Percentiles rank a stretch among this genome's conserved stretches.
Conservation (phyloP, 495 filamentous ascomycete species). For the Tuber umbilicatum region DNA sequence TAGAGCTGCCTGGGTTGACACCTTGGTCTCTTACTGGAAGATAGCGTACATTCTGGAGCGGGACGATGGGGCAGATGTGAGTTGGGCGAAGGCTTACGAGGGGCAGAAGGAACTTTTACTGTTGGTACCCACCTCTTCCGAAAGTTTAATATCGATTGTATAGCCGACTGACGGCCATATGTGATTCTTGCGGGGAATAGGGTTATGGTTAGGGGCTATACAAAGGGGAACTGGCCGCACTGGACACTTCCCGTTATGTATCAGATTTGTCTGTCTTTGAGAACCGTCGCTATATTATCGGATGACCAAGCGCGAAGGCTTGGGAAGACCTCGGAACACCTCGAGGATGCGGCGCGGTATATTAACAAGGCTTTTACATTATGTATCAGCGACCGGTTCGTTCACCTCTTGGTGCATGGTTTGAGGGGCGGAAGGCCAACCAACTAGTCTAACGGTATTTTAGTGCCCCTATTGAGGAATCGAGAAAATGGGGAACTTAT, state of each 20-base stretch:
- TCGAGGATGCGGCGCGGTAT: conserved; percentile 81
- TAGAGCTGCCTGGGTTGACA: conserved; percentile 63
- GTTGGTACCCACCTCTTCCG: conserved; percentile 52
- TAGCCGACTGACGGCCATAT: conserved; percentile 48
- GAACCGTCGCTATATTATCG: conserved; percentile 80
- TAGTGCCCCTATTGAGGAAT: conserved; percentile 78
- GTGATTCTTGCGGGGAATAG: conserved; percentile 15
- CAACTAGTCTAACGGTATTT: not conserved
- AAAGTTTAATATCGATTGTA: conserved; percentile 59
- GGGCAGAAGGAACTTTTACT: conserved; percentile 78
- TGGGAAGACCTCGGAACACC: conserved; percentile 47
- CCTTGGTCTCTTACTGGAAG: conserved; percentile 78
- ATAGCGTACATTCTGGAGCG: conserved; percentile 61
- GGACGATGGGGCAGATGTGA: conserved; percentile 44
- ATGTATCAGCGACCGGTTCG: conserved; percentile 81
- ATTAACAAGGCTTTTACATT: conserved; percentile 83
- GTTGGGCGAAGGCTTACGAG: conserved; percentile 68
- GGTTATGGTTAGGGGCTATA: conserved; percentile 49
- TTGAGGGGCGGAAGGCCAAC: not conserved
- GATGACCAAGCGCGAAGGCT: conserved; percentile 55
- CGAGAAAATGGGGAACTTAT: conserved; percentile 95
- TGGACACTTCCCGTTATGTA: conserved; percentile 92
- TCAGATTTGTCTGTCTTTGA: conserved; percentile 69
- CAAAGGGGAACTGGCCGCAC: conserved; percentile 59
- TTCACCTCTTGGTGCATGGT: conserved; percentile 9